Percentiles rank a stretch among this genome's conserved stretches.
These are phyloP conservation scores for Nakaseomyces nivariensis DNA, from an alignment of 1,139 yeast species.

Conservation along the genomic window DNA sequence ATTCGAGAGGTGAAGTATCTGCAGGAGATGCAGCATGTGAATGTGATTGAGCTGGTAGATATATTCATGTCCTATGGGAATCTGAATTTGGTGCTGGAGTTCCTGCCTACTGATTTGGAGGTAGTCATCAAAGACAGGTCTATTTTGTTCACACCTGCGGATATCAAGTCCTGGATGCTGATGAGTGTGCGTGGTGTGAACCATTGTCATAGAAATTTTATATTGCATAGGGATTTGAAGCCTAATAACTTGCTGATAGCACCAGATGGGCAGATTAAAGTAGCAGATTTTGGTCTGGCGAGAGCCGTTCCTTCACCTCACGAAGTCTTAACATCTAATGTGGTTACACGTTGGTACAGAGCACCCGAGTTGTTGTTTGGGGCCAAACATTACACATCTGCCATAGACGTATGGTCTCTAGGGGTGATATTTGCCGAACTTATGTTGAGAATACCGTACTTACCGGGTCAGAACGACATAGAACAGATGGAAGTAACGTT, in stretches of 20 bases:
- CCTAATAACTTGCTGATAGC: slow-evolving; percentile 77
- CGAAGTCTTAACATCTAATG: slow-evolving; percentile 80
- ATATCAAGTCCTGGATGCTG: slow-evolving; percentile 85
- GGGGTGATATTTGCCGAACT: slow-evolving; percentile 95
- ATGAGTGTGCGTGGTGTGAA: slow-evolving; percentile 93
- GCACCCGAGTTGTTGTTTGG: slow-evolving; percentile 91
- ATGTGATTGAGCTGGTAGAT: slow-evolving; percentile 80
- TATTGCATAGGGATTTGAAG: slow-evolving; percentile 81
- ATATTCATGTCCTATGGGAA: slow-evolving; percentile 67
- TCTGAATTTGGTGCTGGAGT: slow-evolving; percentile 81
- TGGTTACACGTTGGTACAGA: slow-evolving; percentile 94
- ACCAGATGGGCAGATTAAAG: slow-evolving; percentile 76
- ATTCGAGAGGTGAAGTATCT: slow-evolving; percentile 87
- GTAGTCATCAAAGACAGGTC: slow-evolving; percentile 74
- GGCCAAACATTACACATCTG: slow-evolving; percentile 78
- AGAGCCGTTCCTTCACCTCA: slow-evolving; percentile 71
- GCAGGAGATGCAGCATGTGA: slow-evolving; percentile 73
- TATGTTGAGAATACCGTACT: slow-evolving; percentile 87
- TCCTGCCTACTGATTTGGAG: slow-evolving; percentile 84
- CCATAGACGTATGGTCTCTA: slow-evolving; percentile 88
- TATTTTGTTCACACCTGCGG: slow-evolving; percentile 72
- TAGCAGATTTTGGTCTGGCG: slow-evolving; percentile 97
- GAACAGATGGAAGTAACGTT: slow-evolving; percentile 89
- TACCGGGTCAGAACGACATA: slow-evolving; percentile 84
- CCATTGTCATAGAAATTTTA: slow-evolving; percentile 86